Evolutionary conservation across 179 eudicot species (phyloP).

Genomic region (Carnegiea gigantea): DNA sequence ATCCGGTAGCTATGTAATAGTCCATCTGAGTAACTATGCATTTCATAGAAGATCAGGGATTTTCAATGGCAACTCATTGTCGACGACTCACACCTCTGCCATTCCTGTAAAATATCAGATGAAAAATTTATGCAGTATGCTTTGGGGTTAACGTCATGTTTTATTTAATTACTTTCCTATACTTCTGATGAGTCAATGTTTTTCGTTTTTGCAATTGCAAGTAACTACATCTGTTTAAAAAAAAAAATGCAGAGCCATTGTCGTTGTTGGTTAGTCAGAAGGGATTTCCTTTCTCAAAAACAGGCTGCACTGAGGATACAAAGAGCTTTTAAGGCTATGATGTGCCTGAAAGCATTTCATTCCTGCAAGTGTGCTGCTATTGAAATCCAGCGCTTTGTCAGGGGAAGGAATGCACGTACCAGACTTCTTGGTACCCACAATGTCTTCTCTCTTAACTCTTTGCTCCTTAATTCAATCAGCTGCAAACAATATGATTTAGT

Average conservation of each 20-base stretch:
- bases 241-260: conserved; percentile 43
- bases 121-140: not conserved
- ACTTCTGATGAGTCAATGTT: not conserved
- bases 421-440: conserved; percentile 55
- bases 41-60: not conserved
- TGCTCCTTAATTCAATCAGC: not conserved
- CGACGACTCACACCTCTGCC: not conserved
- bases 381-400: conserved; percentile 61
- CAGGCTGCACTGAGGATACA: conserved; percentile 64
- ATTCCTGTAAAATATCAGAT: not conserved
- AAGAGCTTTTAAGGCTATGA: conserved; percentile 41
- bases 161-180: not conserved
- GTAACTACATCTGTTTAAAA: conserved; percentile 7
- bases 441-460: not conserved
- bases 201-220: not conserved
- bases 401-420: conserved; percentile 62
- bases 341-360: conserved; percentile 35
- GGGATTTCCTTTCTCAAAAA: conserved; percentile 39
- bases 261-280: conserved; percentile 64
- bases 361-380: conserved; percentile 50
- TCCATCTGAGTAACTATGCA: not conserved
- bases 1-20: conserved; percentile 22
- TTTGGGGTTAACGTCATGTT: not conserved
- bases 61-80: too few species aligned
- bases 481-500: not conserved